These are phyloP conservation scores for Trichosanthes truncata DNA, from an alignment of 306 rosid species.

Conservation along the genomic window DNA sequence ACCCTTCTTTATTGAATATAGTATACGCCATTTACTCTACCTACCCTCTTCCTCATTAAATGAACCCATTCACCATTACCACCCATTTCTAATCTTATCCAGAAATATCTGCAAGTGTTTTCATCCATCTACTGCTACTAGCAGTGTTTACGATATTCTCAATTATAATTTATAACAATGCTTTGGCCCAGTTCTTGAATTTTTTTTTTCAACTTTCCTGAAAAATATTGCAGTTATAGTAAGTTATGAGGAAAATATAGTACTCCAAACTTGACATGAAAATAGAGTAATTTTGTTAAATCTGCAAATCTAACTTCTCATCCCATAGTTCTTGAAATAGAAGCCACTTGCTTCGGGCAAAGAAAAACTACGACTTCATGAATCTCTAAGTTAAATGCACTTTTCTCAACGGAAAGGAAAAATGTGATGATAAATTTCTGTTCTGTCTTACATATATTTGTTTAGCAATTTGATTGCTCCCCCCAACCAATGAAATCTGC, in stretches of 20 bases:
- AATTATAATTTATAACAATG: too few relatives aligned
- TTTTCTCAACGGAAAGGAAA: not conserved
- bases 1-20: not conserved
- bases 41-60: not conserved
- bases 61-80: not conserved
- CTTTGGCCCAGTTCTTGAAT: not conserved
- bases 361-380: not conserved
- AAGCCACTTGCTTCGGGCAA: not conserved
- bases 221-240: not conserved
- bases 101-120: not conserved
- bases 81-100: not conserved
- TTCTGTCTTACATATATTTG: not conserved
- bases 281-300: not conserved
- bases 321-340: not conserved
- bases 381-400: not conserved
- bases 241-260: not conserved
- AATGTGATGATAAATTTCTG: not conserved
- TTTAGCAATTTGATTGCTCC: not conserved
- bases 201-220: not conserved
- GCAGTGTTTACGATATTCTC: not conserved
- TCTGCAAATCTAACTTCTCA: not conserved
- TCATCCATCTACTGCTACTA: too few relatives aligned
- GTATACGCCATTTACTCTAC: not conserved
- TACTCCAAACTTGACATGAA: not conserved
- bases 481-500: conserved; percentile 1